Evolutionary conservation across 2,329 filamentous ascomycete species (phyloP).

Genomic region (Stachybotrys elegans): DNA sequence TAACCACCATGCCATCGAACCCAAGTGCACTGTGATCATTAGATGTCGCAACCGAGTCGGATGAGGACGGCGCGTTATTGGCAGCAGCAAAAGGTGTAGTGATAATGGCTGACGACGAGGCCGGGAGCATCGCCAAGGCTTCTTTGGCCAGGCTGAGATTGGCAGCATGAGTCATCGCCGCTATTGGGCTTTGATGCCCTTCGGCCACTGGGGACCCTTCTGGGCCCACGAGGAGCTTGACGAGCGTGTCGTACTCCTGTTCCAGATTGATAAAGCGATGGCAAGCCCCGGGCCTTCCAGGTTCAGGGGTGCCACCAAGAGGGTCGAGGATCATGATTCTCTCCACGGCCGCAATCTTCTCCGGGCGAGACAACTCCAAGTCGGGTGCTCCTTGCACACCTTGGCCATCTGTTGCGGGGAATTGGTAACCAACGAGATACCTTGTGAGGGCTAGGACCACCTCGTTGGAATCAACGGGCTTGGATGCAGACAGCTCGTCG

Average conservation of each 20-base stretch:
- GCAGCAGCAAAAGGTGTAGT: conserved; percentile 84
- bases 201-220: conserved; percentile 22
- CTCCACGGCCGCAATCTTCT: conserved; percentile 63
- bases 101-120: conserved; percentile 81
- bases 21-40: conserved; percentile 48
- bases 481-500: conserved; percentile 32
- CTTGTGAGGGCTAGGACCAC: conserved; percentile 71
- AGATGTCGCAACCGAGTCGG: conserved; percentile 19
- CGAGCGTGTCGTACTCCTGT: conserved; percentile 74
- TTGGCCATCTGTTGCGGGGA: conserved; percentile 14
- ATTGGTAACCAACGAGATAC: conserved; percentile 66
- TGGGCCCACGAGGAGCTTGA: conserved; percentile 48
- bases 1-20: conserved; percentile 47
- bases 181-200: conserved; percentile 21
- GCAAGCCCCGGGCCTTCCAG: conserved; percentile 29
- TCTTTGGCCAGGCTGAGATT: conserved; percentile 71
- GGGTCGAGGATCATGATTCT: conserved; percentile 86
- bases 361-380: conserved; percentile 30
- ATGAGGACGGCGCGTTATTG: conserved; percentile 28
- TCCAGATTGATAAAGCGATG: conserved; percentile 80
- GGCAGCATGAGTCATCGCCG: conserved; percentile 45
- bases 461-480: conserved; percentile 46
- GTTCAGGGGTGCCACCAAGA: conserved; percentile 74
- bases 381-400: conserved; percentile 3
- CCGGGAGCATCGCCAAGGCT: conserved; percentile 70